Percentiles rank a stretch among this genome's conserved stretches.
These are phyloP conservation scores for Fraxinus sp. DNA, from an alignment of 305 asterid species.

Conservation along the genomic window DNA sequence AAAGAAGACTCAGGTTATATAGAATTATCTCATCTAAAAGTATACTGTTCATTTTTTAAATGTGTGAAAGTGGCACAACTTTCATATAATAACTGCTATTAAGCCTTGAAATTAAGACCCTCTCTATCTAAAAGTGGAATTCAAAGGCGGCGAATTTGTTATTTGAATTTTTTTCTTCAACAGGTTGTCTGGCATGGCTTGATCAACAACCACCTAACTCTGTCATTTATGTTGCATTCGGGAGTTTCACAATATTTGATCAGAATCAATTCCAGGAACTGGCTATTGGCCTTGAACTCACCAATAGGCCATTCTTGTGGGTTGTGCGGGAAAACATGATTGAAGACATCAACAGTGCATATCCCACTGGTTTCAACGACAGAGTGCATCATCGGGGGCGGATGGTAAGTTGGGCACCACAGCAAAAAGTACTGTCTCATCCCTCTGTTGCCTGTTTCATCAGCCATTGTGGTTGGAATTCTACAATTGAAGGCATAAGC, in stretches of 20 bases:
- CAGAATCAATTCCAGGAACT: slow-evolving; percentile 37
- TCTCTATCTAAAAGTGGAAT: not conserved
- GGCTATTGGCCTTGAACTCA: slow-evolving; percentile 43
- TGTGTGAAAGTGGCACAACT: not conserved
- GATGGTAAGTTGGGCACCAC: slow-evolving; percentile 33
- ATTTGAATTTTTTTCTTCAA: not conserved
- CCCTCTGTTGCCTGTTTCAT: slow-evolving; percentile 30
- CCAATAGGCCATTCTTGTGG: slow-evolving; percentile 30
- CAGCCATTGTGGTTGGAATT: slow-evolving; percentile 24
- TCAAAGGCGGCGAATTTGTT: not conserved
- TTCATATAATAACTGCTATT: not conserved
- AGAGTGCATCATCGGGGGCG: slow-evolving; percentile 14
- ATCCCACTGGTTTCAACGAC: slow-evolving; percentile 11
- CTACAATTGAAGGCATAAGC: not conserved
- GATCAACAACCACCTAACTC: slow-evolving; percentile 27
- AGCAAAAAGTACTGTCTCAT: slow-evolving; percentile 27
- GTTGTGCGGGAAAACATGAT: slow-evolving; percentile 14
- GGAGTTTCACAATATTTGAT: slow-evolving; percentile 25
- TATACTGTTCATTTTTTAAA: not conserved
- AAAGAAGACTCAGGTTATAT: slow-evolving; percentile 14
- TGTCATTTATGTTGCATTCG: slow-evolving; percentile 32
- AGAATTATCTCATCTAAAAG: not conserved
- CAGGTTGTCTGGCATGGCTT: slow-evolving; percentile 41
- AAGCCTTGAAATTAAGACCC: not conserved
- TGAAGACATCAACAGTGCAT: not conserved